phyloP scores from a whole-genome alignment of 2,329 filamentous ascomycete genomes.

The Fusarium devonianum region DNA sequence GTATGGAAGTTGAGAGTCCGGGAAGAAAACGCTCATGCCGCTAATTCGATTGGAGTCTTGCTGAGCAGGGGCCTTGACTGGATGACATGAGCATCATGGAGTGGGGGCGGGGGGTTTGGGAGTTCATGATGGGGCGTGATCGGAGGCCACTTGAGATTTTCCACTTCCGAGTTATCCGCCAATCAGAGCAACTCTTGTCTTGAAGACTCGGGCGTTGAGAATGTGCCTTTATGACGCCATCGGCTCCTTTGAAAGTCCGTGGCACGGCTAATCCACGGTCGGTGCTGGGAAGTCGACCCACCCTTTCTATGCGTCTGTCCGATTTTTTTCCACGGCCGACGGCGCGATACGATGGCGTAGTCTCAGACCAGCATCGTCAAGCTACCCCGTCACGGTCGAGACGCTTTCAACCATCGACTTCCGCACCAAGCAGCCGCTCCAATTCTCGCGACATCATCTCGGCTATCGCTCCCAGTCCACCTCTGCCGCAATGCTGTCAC shows the following conservation, averaged over 20 bases:
- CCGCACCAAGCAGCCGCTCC: constrained; percentile 2
- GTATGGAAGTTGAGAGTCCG: too few species aligned
- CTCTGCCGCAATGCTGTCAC: constrained; percentile 50
- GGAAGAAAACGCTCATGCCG: too few species aligned
- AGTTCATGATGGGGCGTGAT: constrained; percentile 17
- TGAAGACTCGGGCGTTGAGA: too few species aligned
- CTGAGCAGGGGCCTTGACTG: constrained; percentile 1
- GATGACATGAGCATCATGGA: constrained; percentile 13
- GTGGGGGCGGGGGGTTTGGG: constrained; percentile 9
- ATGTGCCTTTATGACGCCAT: constrained; percentile 42
- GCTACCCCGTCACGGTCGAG: constrained; percentile 34
- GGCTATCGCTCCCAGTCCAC: background rate
- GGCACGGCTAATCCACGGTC: constrained; percentile 32
- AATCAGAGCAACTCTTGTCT: too few species aligned
- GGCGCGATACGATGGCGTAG: constrained; percentile 41
- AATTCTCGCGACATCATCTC: constrained; percentile 3
- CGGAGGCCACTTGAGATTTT: background rate
- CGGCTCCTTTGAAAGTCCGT: constrained; percentile 34
- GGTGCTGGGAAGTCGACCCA: constrained; percentile 21
- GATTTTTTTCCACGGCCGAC: constrained; percentile 39
- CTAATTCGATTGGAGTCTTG: too few species aligned
- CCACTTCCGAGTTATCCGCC: background rate
- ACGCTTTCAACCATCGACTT: constrained; percentile 20
- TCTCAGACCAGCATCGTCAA: constrained; percentile 40
- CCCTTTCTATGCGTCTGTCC: constrained; percentile 26